Base-by-base conservation (phyloP, 108 stramenopile species). In the Hondaea fermentalgiana region DNA sequence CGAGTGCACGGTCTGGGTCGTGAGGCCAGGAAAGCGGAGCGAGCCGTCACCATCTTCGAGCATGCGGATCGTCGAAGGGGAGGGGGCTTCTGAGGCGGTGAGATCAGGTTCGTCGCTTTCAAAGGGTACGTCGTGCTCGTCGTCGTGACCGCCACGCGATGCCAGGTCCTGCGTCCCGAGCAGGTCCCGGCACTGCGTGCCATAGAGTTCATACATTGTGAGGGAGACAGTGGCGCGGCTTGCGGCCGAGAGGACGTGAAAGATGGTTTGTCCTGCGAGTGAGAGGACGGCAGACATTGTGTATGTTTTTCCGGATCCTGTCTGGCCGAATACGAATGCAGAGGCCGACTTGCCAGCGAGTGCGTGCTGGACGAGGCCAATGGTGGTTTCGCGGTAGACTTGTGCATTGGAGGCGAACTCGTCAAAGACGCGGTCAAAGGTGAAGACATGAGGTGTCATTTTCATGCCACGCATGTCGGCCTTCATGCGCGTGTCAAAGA, bases 301-400 rank as follows among this genome's bases (percentile, higher is more conserved):
- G 87, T 91, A 91, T 14, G 91, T 93, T 49, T 94, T 93, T 4
- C 94, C 94, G 5, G 42, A 47, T 4, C 95, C 95, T 5, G 95
- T 95, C 88, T 95, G 95, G 44, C 95, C 95, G 57, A 93, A 94
- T 90, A 94, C 92, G 25, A 95, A 89, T 60, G 93, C 90, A 4
- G 94, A 93, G 49, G 91, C 90, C 3, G 91, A 60, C 44, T 92
- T 90, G 44, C 91, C 93, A 4, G 43, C 57, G n/a, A 91, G 58
- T 0, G 87, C 92, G 58, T 88, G 42, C n/a, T 89, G 42, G 21
- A 95, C 92, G n/a, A 94, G 87, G 21, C 94, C 93, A 60, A 89
- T 76, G 12, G 93, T 90, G 28, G 93, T 72, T 49, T 91, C 76
- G 57, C 23, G 87, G 88, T 92, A 95, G 44, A 94, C 88, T 28